Evolutionary conservation across 2,329 filamentous ascomycete species (phyloP).

Genomic region (Plectosphaerella sp.): DNA sequence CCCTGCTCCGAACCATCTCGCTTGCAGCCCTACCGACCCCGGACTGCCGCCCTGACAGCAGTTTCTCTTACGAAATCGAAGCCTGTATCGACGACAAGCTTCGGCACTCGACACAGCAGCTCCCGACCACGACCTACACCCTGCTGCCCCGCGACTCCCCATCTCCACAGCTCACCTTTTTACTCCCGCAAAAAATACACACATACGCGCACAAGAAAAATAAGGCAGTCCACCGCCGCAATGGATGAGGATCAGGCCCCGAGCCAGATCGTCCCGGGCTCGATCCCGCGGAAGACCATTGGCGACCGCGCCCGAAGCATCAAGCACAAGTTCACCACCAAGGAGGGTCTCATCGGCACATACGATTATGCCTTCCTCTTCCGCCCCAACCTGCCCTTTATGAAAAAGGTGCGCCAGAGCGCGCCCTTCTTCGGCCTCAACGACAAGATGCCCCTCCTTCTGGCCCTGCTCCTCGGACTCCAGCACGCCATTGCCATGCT

Average conservation of each 20-base stretch:
- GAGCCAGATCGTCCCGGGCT: conserved; percentile 40
- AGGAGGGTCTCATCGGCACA: conserved; percentile 71
- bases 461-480: conserved; percentile 71
- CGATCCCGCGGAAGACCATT: conserved; percentile 25
- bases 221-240: conserved; percentile 2
- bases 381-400: conserved; percentile 75
- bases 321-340: conserved; percentile 46
- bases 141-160: not conserved
- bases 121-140: not conserved
- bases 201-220: not conserved
- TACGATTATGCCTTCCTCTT: conserved; percentile 94
- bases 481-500: conserved; percentile 78
- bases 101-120: not conserved
- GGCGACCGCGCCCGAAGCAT: conserved; percentile 21
- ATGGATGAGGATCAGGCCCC: conserved; percentile 57
- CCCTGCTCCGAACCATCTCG: not conserved
- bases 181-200: not conserved
- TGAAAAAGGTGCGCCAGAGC: conserved; percentile 54
- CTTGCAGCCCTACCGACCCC: not conserved
- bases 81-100: not conserved
- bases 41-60: not conserved
- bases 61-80: not conserved
- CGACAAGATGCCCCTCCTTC: conserved; percentile 69
- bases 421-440: conserved; percentile 83
- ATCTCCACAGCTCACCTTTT: not conserved